Conservation (phyloP, 768 basidiomycete genomes). For the Termitomyces titanicus region DNA sequence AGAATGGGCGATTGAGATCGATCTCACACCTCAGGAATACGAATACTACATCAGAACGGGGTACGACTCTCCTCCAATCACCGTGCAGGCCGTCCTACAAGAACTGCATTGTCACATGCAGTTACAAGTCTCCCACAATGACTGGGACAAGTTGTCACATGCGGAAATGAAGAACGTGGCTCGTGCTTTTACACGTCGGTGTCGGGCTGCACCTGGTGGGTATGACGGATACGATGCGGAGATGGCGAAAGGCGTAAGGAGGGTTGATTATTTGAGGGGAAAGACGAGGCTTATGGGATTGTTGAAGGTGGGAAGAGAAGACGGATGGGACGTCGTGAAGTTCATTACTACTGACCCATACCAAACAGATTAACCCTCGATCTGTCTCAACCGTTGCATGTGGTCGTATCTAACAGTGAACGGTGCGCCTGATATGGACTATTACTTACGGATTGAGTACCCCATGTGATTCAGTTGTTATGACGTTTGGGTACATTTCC, state of each 20-base stretch:
- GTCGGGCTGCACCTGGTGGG: constrained; percentile 22
- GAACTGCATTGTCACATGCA: constrained; percentile 48
- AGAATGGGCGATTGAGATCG: constrained; percentile 59
- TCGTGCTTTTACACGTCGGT: constrained; percentile 36
- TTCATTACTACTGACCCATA: constrained; percentile 15
- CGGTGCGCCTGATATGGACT: neutral
- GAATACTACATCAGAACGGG: constrained; percentile 17
- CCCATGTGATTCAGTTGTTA: too few species aligned
- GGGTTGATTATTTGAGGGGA: constrained; percentile 55
- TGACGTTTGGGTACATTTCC: too few species aligned
- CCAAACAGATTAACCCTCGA: neutral
- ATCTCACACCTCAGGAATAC: constrained; percentile 36
- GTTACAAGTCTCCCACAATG: constrained; percentile 34
- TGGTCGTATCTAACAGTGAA: neutral
- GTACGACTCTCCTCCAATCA: constrained; percentile 39
- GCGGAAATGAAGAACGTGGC: constrained; percentile 28
- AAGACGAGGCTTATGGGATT: constrained; percentile 47
- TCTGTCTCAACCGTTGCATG: neutral
- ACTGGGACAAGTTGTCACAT: constrained; percentile 32
- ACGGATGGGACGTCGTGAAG: constrained; percentile 34
- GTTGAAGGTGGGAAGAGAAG: constrained; percentile 31
- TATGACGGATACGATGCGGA: constrained; percentile 28
- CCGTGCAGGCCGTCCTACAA: constrained; percentile 54
- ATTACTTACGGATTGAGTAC: too few species aligned
- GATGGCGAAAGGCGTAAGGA: constrained; percentile 49